Evolutionary conservation across 2,329 filamentous ascomycete species (phyloP).

Genomic region (Ilyonectria robusta): DNA sequence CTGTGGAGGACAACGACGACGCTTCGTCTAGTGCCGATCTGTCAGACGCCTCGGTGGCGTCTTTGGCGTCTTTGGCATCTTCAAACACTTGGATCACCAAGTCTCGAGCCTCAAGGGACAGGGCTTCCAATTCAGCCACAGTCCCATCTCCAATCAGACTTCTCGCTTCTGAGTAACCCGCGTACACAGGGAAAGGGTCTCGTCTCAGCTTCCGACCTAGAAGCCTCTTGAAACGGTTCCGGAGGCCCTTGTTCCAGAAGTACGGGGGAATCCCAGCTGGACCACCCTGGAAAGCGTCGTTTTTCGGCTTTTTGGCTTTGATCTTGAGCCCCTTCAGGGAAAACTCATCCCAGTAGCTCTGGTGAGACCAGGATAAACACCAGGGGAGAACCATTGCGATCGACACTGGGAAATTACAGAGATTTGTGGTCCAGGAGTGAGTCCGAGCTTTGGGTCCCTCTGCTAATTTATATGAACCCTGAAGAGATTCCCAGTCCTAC

Average conservation of each 20-base stretch:
- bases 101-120: constrained; percentile 36
- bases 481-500: background rate
- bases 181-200: constrained; percentile 13
- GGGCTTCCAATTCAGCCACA: constrained; percentile 31
- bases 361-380: constrained; percentile 39
- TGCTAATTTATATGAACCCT: constrained; percentile 26
- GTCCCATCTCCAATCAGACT: constrained; percentile 36
- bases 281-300: constrained; percentile 23
- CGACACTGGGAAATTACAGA: constrained; percentile 34
- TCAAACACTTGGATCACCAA: constrained; percentile 39
- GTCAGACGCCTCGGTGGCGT: constrained; percentile 33
- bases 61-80: constrained; percentile 37
- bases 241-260: constrained; percentile 43
- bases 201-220: constrained; percentile 23
- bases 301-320: constrained; percentile 31
- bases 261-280: constrained; percentile 30
- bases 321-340: constrained; percentile 42
- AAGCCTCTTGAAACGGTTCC: constrained; percentile 34
- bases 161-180: constrained; percentile 42
- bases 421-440: constrained; percentile 28
- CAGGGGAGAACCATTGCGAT: constrained; percentile 41
- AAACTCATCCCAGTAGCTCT: constrained; percentile 43
- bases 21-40: constrained; percentile 20
- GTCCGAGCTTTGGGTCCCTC: constrained; percentile 38
- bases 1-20: constrained; percentile 24